Evolutionary conservation across 345 rosid species (phyloP).

Genomic region (Durio zibethinus): DNA sequence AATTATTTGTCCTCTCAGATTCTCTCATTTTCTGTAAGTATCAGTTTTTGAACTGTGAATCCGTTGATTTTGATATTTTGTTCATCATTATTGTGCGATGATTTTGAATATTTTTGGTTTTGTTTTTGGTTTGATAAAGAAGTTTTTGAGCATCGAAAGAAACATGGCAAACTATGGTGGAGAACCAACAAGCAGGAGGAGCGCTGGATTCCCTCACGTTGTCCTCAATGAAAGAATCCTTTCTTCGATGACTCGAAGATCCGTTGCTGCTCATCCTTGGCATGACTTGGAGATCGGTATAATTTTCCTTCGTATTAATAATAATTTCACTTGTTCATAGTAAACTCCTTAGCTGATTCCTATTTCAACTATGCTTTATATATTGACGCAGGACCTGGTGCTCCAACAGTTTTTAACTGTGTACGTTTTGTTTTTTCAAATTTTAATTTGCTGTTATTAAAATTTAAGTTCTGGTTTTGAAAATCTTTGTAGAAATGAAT

Average conservation of each 20-base stretch:
- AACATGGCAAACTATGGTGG: constrained; percentile 49
- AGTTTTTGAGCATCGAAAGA: background rate
- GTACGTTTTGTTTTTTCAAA: constrained; percentile 43
- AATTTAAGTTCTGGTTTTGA: background rate
- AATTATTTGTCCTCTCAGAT: background rate
- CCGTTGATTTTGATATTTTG: background rate
- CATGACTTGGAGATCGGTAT: constrained; percentile 89
- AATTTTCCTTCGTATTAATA: background rate
- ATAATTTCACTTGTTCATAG: background rate
- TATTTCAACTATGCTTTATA: background rate
- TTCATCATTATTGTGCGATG: background rate
- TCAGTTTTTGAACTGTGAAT: background rate
- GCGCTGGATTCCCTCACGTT: constrained; percentile 21
- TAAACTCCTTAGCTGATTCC: background rate
- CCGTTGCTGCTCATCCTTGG: constrained; percentile 96
- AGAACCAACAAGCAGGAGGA: constrained; percentile 24
- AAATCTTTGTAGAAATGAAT: background rate
- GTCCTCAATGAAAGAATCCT: constrained; percentile 74
- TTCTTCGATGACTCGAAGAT: constrained; percentile 67
- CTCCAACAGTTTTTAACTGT: constrained; percentile 83
- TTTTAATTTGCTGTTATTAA: background rate
- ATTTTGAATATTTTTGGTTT: background rate
- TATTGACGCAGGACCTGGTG: constrained; percentile 70
- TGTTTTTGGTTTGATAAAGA: background rate
- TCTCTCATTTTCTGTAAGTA: constrained; percentile 7